Evolutionary conservation across 768 basidiomycete genomes (phyloP), one percentile per base, ranked within the genome.

Genomic region (Trametes punicea): DNA sequence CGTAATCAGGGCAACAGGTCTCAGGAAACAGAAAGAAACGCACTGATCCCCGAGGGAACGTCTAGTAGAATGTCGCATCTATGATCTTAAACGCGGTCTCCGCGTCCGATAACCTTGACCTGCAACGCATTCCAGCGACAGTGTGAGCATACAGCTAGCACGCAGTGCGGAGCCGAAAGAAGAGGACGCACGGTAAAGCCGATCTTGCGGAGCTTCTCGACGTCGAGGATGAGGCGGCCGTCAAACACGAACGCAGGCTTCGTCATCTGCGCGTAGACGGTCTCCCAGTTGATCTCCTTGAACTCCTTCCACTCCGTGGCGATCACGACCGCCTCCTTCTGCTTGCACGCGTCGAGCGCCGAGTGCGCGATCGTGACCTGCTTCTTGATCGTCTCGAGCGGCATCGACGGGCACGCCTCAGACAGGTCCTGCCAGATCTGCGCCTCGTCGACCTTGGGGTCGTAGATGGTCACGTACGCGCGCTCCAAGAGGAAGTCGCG

Each of bases 241-340:
- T 98, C 96, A 66, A 98, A 98, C 61, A 99, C 81, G 68, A 97
- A 98, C 4, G 97, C 96, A n/a, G 97, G 97, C 79, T 98, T 97
- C 67, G 88, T 90, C 93, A 98, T 98, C 66, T 78, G 74, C 47
- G 75, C 71, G 74, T 98, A 97, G 38, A 98, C 88, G 31, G 75
- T 75, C 64, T 82, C 70, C 97, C 97, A 99, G 73, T 95, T 85
- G 62, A 99, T 89, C 34, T 87, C 81, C 67, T 81, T 81, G 83
- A 99, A 99, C 74, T 98, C 95, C 71, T 88, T 91, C 96, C 94
- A 97, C 73, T 96, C 96, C 2, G 97, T 99, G 25, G 92, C 93
- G 64, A 99, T 87, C 45, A 98, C 91, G 61, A 99, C 84, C 3
- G 93, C 96, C 70, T 98, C 97, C 40, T 91, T 85, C 57, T 86